Base-by-base conservation (phyloP, 257 asterid species). In the Solanum ossicruentum region DNA sequence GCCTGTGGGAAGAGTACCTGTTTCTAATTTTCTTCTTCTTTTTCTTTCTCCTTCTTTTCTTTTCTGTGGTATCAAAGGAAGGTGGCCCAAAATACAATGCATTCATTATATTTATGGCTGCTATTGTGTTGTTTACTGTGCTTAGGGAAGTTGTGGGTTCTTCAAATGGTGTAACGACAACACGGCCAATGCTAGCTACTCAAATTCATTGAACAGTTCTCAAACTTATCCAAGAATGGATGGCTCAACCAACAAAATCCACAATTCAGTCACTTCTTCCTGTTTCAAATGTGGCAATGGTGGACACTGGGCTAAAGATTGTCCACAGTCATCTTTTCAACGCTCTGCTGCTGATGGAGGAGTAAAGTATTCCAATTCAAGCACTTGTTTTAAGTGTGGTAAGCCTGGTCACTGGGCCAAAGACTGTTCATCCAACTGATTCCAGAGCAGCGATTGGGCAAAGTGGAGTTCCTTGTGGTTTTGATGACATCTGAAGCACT, bases 201-300 rank as follows among this genome's bases (percentile, higher is more conserved):
- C 80, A 69, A 81, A 45, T 61, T 80, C 85, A 47, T 26, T 3
- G 17, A 80, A 80, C 26, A 41, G 60, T 36, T 54, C 70, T 80
- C 84, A 66, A 15, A 21, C 84, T 65, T 21, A 54, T 26, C 87
- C 58, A 65, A 80, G 39, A 39, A 67, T 77, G 47, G 57, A 26
- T 60, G 56, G 45, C 36, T 56, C 45, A 10, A 43, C 39, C 83
- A 85, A 85, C 85, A 85, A 85, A 85, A 85, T 83, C 13, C 36
- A 85, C 26, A 85, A 51, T 9, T 15, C 87, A 32, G 84, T 67
- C 21, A 43, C 56, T 66, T 58, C 70, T 39, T 84, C 86, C 23
- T 55, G 85, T 71, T 85, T 65, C 75, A 85, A 80, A 85, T 85
- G 87, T 67, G 87, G 87, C 61, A 85, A 80, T 28, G 87, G 73